These are phyloP conservation scores for Bruguiera sexangula DNA, from an alignment of 345 rosid genomes.

Conservation along the genomic window DNA sequence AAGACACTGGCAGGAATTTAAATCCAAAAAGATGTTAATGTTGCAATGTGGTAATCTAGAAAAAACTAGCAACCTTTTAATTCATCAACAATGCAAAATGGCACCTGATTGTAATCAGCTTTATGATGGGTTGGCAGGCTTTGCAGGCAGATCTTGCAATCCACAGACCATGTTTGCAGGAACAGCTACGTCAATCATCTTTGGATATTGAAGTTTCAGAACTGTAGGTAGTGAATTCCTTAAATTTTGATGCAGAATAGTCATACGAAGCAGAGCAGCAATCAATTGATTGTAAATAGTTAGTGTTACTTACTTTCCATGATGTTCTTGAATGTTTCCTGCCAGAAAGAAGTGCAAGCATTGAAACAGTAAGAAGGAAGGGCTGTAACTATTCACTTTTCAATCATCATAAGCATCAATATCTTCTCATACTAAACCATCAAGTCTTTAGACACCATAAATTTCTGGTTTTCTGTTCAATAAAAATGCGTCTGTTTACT, in stretches of 20 bases:
- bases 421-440: too few relatives aligned
- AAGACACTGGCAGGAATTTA: background rate
- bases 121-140: constrained; percentile 14
- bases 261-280: background rate
- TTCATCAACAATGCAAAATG: background rate
- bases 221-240: constrained; percentile 33
- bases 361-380: background rate
- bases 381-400: background rate
- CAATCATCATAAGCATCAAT: too few relatives aligned
- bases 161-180: constrained; percentile 90
- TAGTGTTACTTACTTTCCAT: constrained; percentile 66
- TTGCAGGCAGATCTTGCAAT: constrained; percentile 56
- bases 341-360: constrained; percentile 21
- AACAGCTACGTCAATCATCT: constrained; percentile 85
- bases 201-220: constrained; percentile 77
- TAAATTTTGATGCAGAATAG: background rate
- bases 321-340: constrained; percentile 73
- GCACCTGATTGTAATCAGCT: background rate
- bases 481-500: too few relatives aligned
- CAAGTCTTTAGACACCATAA: too few relatives aligned
- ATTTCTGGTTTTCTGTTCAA: too few relatives aligned
- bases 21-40: background rate
- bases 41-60: background rate
- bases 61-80: background rate
- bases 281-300: background rate